Conservation (phyloP, 176 grass and related monocot genomes). For the Rhynchospora tenuis region DNA sequence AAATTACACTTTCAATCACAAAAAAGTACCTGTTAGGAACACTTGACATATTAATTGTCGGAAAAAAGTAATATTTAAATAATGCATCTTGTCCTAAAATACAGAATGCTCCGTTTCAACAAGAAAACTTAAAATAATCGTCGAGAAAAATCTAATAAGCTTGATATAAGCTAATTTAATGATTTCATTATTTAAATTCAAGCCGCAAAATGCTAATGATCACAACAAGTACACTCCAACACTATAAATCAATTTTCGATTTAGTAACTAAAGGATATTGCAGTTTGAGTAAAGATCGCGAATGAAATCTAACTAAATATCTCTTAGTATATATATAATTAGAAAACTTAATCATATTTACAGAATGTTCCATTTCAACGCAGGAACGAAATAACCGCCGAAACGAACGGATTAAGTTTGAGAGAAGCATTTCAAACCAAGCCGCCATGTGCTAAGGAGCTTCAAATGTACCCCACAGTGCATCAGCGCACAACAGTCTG, state of each 20-base stretch:
- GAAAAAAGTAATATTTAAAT: neutral
- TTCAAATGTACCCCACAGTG: neutral
- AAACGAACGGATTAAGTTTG: neutral
- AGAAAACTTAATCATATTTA: no score
- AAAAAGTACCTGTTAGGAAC: neutral
- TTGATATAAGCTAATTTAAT: neutral
- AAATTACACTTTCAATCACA: no score
- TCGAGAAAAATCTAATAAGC: neutral
- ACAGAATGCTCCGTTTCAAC: neutral
- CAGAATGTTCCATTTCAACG: no score
- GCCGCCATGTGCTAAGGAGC: neutral
- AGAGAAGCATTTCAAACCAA: neutral
- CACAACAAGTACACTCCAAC: no score
- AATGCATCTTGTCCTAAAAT: neutral
- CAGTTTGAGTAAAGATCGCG: no score
- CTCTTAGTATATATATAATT: no score
- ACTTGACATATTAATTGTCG: neutral
- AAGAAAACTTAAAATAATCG: neutral
- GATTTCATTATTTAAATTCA: neutral
- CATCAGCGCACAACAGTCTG: constrained; percentile 1
- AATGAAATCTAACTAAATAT: no score
- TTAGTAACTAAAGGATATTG: no score
- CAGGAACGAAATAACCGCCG: neutral
- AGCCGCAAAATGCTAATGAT: no score
- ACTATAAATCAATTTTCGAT: no score